Base-by-base conservation (phyloP, 73 alveolate species). In the Paramecium caudatum region DNA sequence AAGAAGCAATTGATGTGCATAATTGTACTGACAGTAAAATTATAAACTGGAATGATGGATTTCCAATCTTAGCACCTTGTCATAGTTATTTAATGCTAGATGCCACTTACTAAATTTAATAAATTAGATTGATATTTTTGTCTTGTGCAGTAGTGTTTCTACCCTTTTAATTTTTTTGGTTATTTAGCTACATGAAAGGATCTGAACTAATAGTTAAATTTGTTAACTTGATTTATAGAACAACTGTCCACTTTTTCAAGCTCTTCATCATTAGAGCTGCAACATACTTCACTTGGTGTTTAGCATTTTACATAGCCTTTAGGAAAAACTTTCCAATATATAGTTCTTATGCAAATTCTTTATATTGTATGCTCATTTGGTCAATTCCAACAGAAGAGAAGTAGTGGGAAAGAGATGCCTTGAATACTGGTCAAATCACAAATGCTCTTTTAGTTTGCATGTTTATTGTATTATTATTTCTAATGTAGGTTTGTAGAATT, bases 351-450 rank as follows among this genome's bases (percentile, higher is more conserved):
- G 62, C 69, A 6, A 41, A 16, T 41, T 30, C 88, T 17, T 13
- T 74, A 2, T 45, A 39, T 45, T 36, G 55, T 21, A 74, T 74
- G 68, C 17, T 74, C 6, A 41, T 74, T 5, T 74, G 88, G 88
- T 27, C 55, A 9, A 74, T 74, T 37, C 88, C 88, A 30, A 17
- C 36, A 0, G 9, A 39, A 27, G 43, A 37, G 21, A 10, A 19
- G 6, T 33, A 41, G 21, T 74, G 88, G 88, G 88, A 74, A 39
- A 74, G 88, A 74, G 69, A 43, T 8, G 88, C 88, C 0, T 39
- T 19, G 43, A 74, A 74, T 39, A 39, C 88, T 12, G 68, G 88
- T 41, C 12, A 39, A 74, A 27, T 41, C 17, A 45, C 88, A 0
- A 74, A 74, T 74, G 62, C 88, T 21, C 19, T 74, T 8, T 30